Evolutionary conservation across 2,329 filamentous ascomycete genomes (phyloP).

Genomic region (Pyricularia sp.): DNA sequence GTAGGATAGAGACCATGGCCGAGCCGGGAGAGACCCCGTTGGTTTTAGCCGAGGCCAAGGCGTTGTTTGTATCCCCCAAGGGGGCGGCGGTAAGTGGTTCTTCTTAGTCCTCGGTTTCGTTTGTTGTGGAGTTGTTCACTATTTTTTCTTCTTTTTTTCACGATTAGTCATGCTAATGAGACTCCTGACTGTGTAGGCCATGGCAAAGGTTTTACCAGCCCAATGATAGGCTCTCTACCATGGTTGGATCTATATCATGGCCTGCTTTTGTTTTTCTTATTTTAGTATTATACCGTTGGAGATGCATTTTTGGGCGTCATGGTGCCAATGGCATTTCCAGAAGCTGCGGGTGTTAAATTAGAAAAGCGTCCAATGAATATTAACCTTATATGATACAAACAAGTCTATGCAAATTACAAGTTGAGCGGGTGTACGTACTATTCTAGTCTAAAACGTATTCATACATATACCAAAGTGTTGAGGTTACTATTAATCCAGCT

Average conservation of each 20-base stretch:
- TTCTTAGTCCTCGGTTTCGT: neutral
- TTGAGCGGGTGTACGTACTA: too few species aligned
- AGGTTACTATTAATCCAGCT: neutral
- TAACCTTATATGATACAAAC: neutral
- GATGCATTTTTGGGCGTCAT: neutral
- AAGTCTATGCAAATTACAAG: too few species aligned
- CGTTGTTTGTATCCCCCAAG: constrained; percentile 81
- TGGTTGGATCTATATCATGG: neutral
- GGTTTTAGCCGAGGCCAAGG: constrained; percentile 73
- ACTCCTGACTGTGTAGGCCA: neutral
- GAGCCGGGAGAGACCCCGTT: constrained; percentile 49
- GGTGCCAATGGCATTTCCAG: neutral
- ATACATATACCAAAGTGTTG: too few species aligned
- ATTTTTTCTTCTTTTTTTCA: neutral
- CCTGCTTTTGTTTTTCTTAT: neutral
- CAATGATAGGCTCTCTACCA: neutral
- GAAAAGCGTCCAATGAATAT: neutral
- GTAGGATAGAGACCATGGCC: constrained; percentile 70
- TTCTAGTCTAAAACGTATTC: too few species aligned
- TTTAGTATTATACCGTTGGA: neutral
- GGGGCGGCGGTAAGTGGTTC: constrained; percentile 57
- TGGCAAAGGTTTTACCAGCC: neutral
- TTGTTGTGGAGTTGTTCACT: too few species aligned
- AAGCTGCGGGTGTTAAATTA: neutral
- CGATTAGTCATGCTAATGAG: neutral